Percentiles rank a stretch among this genome's conserved stretches.
Evolutionary conservation across 2,329 filamentous ascomycete species (phyloP).

Genomic region (Teratosphaeria nubilosa): DNA sequence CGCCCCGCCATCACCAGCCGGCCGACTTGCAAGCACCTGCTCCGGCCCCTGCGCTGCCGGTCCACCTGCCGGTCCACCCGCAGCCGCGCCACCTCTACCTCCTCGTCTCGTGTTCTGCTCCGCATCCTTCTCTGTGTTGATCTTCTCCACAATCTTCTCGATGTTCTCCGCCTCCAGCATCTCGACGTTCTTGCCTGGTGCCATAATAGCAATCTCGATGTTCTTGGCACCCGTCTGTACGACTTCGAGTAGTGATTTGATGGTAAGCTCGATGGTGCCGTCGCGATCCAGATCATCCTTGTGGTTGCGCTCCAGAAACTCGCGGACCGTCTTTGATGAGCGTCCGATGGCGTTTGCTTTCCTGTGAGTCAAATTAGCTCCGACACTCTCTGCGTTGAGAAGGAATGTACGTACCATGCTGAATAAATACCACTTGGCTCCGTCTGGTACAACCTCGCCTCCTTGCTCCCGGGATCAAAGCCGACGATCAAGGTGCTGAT

Average conservation of each 20-base stretch:
- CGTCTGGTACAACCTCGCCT: slow-evolving; percentile 88
- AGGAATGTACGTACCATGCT: slow-evolving; percentile 61
- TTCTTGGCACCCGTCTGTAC: slow-evolving; percentile 99
- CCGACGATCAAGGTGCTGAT: slow-evolving; percentile 97
- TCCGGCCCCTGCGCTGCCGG: slow-evolving; percentile 20
- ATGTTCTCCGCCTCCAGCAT: slow-evolving; percentile 94
- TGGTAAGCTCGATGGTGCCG: slow-evolving; percentile 89
- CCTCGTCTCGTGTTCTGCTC: slow-evolving; percentile 92
- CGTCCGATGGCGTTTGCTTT: slow-evolving; percentile 98
- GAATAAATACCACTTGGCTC: slow-evolving; percentile 99
- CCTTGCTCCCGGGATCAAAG: slow-evolving; percentile 89
- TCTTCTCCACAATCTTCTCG: slow-evolving; percentile 94
- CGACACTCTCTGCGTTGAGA: not conserved
- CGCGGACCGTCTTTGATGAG: slow-evolving; percentile 96
- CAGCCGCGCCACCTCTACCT: slow-evolving; percentile 33
- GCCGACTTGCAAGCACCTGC: slow-evolving; percentile 25
- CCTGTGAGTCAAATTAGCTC: slow-evolving; percentile 43
- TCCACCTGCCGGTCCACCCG: slow-evolving; percentile 12
- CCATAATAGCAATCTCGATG: slow-evolving; percentile 98
- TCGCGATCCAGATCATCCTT: slow-evolving; percentile 96
- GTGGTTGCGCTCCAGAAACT: slow-evolving; percentile 98
- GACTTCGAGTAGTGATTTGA: slow-evolving; percentile 96
- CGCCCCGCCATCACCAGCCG: slow-evolving; percentile 23
- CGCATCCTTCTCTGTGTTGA: slow-evolving; percentile 98
- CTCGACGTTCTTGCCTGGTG: slow-evolving; percentile 80